Evolutionary conservation across 192 early-diverging fungal species (phyloP).

Genomic region (Coemansia sp.): DNA sequence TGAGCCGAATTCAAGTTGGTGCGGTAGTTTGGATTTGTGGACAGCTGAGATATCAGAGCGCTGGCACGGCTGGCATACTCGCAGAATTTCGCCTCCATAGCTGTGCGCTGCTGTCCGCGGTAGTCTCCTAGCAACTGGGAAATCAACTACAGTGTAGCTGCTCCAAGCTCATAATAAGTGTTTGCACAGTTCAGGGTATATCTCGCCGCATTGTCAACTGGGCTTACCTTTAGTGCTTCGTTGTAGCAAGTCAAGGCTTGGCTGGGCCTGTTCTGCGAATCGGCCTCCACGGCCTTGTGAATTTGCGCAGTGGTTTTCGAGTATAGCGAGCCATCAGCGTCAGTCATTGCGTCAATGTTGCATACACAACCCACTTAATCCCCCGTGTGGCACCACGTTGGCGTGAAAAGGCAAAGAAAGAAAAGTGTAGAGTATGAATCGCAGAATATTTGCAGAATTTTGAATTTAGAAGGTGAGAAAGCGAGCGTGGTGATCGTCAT

Average conservation of each 20-base stretch:
- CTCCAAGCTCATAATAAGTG: background rate
- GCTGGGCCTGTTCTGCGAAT: slow-evolving; percentile 10
- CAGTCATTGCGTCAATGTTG: slow-evolving; percentile 17
- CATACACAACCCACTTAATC: background rate
- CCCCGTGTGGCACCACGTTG: background rate
- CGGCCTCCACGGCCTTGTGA: slow-evolving; percentile 37
- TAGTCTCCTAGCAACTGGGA: slow-evolving; percentile 9
- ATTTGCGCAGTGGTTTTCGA: slow-evolving; percentile 31
- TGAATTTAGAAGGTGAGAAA: background rate
- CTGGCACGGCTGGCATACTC: slow-evolving; percentile 38
- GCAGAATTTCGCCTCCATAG: slow-evolving; percentile 32
- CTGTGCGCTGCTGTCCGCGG: slow-evolving; percentile 4
- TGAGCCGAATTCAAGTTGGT: slow-evolving; percentile 17
- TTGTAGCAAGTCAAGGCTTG: slow-evolving; percentile 32
- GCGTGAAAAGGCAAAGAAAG: background rate
- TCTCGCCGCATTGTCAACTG: background rate
- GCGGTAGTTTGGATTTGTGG: slow-evolving; percentile 6
- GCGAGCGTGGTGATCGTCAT: background rate
- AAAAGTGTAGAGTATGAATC: background rate
- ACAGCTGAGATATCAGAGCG: slow-evolving; percentile 17
- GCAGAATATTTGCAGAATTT: background rate
- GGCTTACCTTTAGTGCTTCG: slow-evolving; percentile 4
- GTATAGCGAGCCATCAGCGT: slow-evolving; percentile 18
- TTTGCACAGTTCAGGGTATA: background rate
- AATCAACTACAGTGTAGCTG: slow-evolving; percentile 18